These are phyloP conservation scores for Helenozyma baotianmanensis DNA, from an alignment of 805 yeast species.

Conservation along the genomic window DNA sequence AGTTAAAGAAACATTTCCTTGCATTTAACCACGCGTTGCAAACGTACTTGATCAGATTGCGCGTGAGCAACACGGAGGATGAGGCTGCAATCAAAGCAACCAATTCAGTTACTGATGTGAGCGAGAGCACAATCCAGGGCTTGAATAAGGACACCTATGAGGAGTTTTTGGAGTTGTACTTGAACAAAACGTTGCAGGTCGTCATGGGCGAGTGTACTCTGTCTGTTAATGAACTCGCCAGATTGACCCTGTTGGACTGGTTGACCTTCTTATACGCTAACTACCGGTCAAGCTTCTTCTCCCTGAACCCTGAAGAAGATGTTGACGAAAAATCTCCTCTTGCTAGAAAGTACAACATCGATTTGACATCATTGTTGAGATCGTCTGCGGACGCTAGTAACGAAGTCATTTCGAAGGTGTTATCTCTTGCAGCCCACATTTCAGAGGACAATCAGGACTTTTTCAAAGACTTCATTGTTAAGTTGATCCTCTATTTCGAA, in stretches of 20 bases:
- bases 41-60: slow-evolving; percentile 27
- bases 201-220: slow-evolving; percentile 57
- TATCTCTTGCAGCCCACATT: slow-evolving; percentile 68
- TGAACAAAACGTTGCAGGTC: slow-evolving; percentile 57
- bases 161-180: slow-evolving; percentile 37
- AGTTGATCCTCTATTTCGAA: slow-evolving; percentile 64
- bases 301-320: slow-evolving; percentile 14
- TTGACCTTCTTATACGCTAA: slow-evolving; percentile 72
- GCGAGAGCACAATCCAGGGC: slow-evolving; percentile 50
- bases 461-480: slow-evolving; percentile 69
- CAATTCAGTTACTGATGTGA: slow-evolving; percentile 26
- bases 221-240: slow-evolving; percentile 61
- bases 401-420: slow-evolving; percentile 68
- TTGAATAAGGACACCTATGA: slow-evolving; percentile 36
- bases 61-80: slow-evolving; percentile 5
- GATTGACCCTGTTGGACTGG: slow-evolving; percentile 88
- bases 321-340: slow-evolving; percentile 27
- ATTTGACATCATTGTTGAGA: slow-evolving; percentile 71
- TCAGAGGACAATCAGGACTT: slow-evolving; percentile 73
- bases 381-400: slow-evolving; percentile 69
- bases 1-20: slow-evolving; percentile 32
- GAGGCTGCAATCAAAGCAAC: slow-evolving; percentile 4
- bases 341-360: slow-evolving; percentile 26
- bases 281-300: slow-evolving; percentile 37
- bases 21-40: slow-evolving; percentile 33